Percentiles rank a stretch among this genome's conserved stretches.
Conservation (phyloP, 345 rosid genomes). For the Arabis hirsuta region DNA sequence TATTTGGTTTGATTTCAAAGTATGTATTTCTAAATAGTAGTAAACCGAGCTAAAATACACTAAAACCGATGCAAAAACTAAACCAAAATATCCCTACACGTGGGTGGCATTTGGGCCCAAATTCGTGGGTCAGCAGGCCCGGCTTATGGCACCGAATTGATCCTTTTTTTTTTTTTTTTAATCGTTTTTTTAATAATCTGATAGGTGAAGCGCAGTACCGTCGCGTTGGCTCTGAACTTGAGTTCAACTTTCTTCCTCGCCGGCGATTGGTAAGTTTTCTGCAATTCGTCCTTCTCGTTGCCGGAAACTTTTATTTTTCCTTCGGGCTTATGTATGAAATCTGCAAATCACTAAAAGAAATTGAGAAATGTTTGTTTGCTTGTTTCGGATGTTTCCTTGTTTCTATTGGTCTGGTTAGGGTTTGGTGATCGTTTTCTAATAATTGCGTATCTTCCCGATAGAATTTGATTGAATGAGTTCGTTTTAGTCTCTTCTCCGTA, state of each 20-base stretch:
- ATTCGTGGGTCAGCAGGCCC: slow-evolving; percentile 30
- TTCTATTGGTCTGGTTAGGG: slow-evolving; percentile 35
- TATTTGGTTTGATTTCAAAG: not conserved
- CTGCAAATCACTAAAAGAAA: not conserved
- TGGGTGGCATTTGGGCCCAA: slow-evolving; percentile 28
- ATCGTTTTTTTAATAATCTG: not conserved
- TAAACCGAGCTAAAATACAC: slow-evolving; percentile 1
- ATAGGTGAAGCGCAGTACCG: slow-evolving; percentile 27
- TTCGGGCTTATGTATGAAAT: not conserved
- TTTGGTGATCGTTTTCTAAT: slow-evolving; percentile 9
- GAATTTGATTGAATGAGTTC: slow-evolving; percentile 28
- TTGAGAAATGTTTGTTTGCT: slow-evolving; percentile 8
- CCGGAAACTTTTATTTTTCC: not conserved
- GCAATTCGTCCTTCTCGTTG: slow-evolving; percentile 10
- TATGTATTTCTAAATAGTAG: not conserved
- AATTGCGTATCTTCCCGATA: slow-evolving; percentile 1
- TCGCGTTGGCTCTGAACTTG: slow-evolving; percentile 35
- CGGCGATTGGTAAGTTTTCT: slow-evolving; percentile 40
- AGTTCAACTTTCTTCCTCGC: slow-evolving; percentile 28
- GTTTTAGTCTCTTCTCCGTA: not conserved
- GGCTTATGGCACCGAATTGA: not conserved
- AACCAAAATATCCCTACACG: not conserved
- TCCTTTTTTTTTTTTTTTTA: not conserved
- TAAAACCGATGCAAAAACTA: not conserved
- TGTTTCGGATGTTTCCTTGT: slow-evolving; percentile 21